These are phyloP conservation scores for Saccharata proteae DNA, from an alignment of 2,329 filamentous ascomycete genomes.

Conservation along the genomic window DNA sequence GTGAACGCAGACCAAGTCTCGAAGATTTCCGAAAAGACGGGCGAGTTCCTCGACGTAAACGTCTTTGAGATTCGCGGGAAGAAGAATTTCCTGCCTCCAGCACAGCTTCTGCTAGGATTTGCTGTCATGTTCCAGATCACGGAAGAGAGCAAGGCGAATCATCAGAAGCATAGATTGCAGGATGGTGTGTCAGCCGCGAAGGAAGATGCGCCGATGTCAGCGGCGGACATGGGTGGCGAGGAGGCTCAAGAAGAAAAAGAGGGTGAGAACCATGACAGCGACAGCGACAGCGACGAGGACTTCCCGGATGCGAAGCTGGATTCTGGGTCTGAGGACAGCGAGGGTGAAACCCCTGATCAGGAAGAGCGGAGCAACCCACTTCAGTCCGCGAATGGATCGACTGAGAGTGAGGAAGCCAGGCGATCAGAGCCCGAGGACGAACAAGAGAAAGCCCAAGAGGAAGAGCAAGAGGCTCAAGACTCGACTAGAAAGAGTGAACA, in stretches of 20 bases:
- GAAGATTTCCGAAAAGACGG: conserved; percentile 66
- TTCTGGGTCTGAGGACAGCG: conserved; percentile 24
- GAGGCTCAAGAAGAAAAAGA: conserved; percentile 12
- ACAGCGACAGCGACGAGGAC: conserved; percentile 30
- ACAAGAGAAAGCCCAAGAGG: conserved; percentile 15
- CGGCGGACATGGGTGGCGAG: conserved; percentile 12
- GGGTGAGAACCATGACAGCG: conserved; percentile 17
- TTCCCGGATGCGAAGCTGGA: conserved; percentile 32
- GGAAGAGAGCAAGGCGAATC: conserved; percentile 70
- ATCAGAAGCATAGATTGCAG: conserved; percentile 61
- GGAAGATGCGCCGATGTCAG: conserved; percentile 2
- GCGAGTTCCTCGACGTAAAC: conserved; percentile 68
- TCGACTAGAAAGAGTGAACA: too few species aligned
- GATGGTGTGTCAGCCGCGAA: conserved; percentile 16
- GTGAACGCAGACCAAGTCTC: conserved; percentile 81
- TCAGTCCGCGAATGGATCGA: conserved; percentile 16
- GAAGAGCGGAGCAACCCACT: conserved; percentile 25
- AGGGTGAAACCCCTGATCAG: conserved; percentile 20
- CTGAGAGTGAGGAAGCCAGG: conserved; percentile 6
- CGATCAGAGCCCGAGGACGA: conserved; percentile 4
- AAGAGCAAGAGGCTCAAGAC: too few species aligned
- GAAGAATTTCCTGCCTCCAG: conserved; percentile 84
- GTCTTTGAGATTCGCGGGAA: conserved; percentile 71
- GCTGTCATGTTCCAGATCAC: conserved; percentile 80
- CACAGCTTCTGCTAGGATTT: conserved; percentile 77